Evolutionary conservation across 495 filamentous ascomycete species (phyloP).

Genomic region (Aspergillus haitiensis): DNA sequence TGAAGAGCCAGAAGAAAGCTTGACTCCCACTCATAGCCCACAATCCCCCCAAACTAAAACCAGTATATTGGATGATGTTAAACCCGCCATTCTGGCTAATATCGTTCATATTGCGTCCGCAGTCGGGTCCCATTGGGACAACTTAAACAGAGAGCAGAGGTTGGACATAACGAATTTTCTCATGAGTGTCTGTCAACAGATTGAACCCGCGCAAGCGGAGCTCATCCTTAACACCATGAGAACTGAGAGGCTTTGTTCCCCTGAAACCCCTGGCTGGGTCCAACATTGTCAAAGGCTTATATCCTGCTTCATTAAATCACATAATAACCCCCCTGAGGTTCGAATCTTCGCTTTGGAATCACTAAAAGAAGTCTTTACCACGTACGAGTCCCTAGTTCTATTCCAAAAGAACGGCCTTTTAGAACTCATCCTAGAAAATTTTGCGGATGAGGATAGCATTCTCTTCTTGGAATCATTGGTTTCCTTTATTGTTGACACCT

Average conservation of each 20-base stretch:
- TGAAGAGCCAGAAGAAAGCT: slow-evolving; percentile 29
- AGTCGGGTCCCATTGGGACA: slow-evolving; percentile 46
- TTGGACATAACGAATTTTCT: slow-evolving; percentile 41
- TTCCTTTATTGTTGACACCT: slow-evolving; percentile 42
- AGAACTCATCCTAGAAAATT: slow-evolving; percentile 41
- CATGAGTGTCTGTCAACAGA: slow-evolving; percentile 38
- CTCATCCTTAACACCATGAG: slow-evolving; percentile 43
- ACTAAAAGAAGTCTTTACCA: slow-evolving; percentile 64
- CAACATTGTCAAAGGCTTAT: slow-evolving; percentile 61
- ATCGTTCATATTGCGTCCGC: slow-evolving; percentile 41
- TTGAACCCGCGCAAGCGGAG: slow-evolving; percentile 46
- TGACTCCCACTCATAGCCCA: slow-evolving; percentile 24
- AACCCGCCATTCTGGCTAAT: slow-evolving; percentile 42
- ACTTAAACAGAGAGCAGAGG: slow-evolving; percentile 40
- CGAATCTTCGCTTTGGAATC: slow-evolving; percentile 67
- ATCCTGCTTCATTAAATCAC: slow-evolving; percentile 64
- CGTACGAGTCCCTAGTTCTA: slow-evolving; percentile 40
- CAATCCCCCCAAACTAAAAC: slow-evolving; percentile 25
- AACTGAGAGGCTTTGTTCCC: slow-evolving; percentile 60
- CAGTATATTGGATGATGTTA: slow-evolving; percentile 36
- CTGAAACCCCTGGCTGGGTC: slow-evolving; percentile 67
- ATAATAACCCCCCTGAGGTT: slow-evolving; percentile 61
- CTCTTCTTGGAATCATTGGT: slow-evolving; percentile 52
- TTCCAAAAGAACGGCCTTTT: slow-evolving; percentile 42
- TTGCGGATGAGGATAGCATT: slow-evolving; percentile 49